Base-by-base conservation (phyloP, 495 filamentous ascomycete species). In the Ramalina intermedia region DNA sequence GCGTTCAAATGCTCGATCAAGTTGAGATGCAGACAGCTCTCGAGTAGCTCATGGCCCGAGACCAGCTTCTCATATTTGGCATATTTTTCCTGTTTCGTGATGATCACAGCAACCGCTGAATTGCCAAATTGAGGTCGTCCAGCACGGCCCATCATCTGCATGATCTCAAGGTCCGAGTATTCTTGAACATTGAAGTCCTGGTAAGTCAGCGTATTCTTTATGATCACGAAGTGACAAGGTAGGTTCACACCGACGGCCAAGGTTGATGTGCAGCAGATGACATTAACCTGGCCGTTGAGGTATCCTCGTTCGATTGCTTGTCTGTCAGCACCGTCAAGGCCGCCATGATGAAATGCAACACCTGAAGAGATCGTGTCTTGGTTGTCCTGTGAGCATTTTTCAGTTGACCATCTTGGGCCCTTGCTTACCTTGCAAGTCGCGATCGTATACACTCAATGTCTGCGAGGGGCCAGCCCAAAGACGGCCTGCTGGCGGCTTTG, bases 131-230 rank as follows among this genome's bases (percentile, higher is more conserved):
- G 91, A 2, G 91, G 91, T 3, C 91, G 73, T 0, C 91, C 91
- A 35, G 91, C 90, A 43, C 91, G 81, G 20, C 91, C 91, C 26
- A 96, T 74, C 91, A 98, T 98, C 60, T 98, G 91, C 86, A 94
- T 96, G 51, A 98, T 76, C 55, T 98, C 91, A 16, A 98, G 68
- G 60, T 96, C 89, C 0, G 85, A 79, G 55, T 91, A 94, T 60
- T 98, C 88, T 45, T 80, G 74, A 17, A 75, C 61, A 48, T 74
- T 64, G 48, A 69, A 73, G 43, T 82, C 76, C 37, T 76, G 71
- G 63, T 79, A 98, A 4, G 75, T 70, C 18, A 83, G 75, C 0
- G 90, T 96, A 26, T 87, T 87, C 61, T 96, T 98, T 46, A 98
- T 80, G 8, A 98, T 79, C 4, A 94, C 89, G 1, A 95, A 77